These are phyloP conservation scores for Vinca major DNA, from an alignment of 305 asterid genomes.

Conservation along the genomic window DNA sequence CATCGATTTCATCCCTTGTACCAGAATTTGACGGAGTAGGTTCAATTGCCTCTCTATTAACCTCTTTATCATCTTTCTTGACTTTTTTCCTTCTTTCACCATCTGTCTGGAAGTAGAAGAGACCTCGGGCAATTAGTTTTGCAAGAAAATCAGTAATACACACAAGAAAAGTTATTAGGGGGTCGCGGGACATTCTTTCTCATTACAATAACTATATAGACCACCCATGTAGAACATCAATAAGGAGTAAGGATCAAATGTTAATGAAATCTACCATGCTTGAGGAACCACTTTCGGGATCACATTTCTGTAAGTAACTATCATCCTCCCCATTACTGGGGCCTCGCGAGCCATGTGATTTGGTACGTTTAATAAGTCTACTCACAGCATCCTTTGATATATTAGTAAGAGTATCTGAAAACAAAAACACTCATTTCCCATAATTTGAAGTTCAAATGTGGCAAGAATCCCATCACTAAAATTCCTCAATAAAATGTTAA, in stretches of 20 bases:
- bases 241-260: background rate
- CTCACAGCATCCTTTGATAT: conserved; percentile 62
- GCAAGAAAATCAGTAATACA: background rate
- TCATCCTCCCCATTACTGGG: conserved; percentile 39
- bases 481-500: background rate
- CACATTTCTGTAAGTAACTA: conserved; percentile 38
- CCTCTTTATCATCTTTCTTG: conserved; percentile 25
- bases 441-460: background rate
- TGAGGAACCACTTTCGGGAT: conserved; percentile 16
- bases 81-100: conserved; percentile 18
- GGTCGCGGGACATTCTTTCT: background rate
- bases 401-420: conserved; percentile 56
- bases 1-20: conserved; percentile 37
- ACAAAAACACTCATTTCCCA: conserved; percentile 9
- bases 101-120: conserved; percentile 31
- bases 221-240: background rate
- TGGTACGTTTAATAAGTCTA: conserved; percentile 53
- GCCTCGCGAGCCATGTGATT: conserved; percentile 30
- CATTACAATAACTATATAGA: background rate
- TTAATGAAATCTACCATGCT: conserved; percentile 26
- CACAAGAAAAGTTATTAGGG: background rate
- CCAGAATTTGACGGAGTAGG: conserved; percentile 26
- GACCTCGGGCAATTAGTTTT: conserved; percentile 1
- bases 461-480: background rate
- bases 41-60: conserved; percentile 25